Evolutionary conservation across 169 alveolate species (phyloP).

Genomic region (Ichthyophthirius multifiliis): DNA sequence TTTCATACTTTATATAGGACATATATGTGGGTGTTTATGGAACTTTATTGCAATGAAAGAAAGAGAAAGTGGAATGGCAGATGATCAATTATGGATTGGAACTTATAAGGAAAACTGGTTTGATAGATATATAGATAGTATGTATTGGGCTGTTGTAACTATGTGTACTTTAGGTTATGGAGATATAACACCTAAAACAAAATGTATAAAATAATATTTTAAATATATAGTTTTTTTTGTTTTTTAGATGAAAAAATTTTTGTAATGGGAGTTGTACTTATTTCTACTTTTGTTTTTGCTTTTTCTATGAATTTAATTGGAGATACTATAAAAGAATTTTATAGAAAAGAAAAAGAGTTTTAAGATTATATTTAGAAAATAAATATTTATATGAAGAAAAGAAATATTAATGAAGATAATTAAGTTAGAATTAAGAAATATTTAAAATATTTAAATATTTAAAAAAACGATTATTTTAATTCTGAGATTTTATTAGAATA

Average conservation of each 20-base stretch:
- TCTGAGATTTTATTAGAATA: no score
- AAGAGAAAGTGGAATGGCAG: not conserved
- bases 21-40: not conserved
- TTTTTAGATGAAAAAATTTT: not conserved
- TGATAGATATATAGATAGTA: not conserved
- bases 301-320: not conserved
- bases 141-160: not conserved
- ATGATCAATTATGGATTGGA: not conserved
- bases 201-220: not conserved
- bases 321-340: not conserved
- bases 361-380: not conserved
- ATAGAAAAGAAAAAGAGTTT: not conserved
- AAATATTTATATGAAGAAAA: not conserved
- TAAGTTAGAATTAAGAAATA: not conserved
- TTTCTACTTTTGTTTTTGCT: not conserved
- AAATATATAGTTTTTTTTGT: not conserved
- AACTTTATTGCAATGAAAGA: not conserved
- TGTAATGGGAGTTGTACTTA: not conserved
- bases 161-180: constrained; percentile 9
- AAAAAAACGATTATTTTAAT: no score
- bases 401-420: not conserved
- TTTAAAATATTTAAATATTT: no score
- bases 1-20: not conserved
- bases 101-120: not conserved
- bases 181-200: not conserved